Evolutionary conservation across 2,329 filamentous ascomycete genomes (phyloP).

Genomic region (Bertia moriformis): DNA sequence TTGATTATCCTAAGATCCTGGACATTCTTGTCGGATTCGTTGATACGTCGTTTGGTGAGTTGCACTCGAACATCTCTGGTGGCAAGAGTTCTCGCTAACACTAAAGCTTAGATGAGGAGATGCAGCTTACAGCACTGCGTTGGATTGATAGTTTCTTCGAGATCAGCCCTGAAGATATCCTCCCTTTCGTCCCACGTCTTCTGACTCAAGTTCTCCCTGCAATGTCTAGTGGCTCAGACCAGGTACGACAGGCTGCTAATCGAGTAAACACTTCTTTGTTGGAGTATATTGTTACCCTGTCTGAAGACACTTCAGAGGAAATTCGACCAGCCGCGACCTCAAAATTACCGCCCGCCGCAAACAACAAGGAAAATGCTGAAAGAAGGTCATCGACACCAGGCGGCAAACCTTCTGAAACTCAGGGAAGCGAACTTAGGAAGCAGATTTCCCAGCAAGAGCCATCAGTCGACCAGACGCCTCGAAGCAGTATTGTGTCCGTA

Average conservation of each 20-base stretch:
- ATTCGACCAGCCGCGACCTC: conserved; percentile 9
- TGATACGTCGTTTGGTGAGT: conserved; percentile 62
- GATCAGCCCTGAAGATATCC: conserved; percentile 90
- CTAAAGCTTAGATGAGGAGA: conserved; percentile 63
- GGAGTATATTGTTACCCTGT: conserved; percentile 84
- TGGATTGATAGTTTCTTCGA: conserved; percentile 97
- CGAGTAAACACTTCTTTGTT: conserved; percentile 83
- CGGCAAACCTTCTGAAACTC: conserved; percentile 18
- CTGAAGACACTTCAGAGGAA: conserved; percentile 45
- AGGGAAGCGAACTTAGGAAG: conserved; percentile 37
- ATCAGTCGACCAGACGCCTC: conserved; percentile 26
- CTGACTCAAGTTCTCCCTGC: conserved; percentile 83
- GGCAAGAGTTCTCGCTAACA: not conserved
- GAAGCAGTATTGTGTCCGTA: conserved; percentile 24
- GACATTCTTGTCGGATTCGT: conserved; percentile 84
- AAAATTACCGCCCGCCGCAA: conserved; percentile 8
- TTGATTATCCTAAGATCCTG: conserved; percentile 82
- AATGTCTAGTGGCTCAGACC: conserved; percentile 81
- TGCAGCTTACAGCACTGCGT: conserved; percentile 74
- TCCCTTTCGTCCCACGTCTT: conserved; percentile 85
- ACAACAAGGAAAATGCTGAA: not conserved
- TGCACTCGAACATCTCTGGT: not conserved
- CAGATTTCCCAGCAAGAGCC: conserved; percentile 33
- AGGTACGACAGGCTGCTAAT: conserved; percentile 74
- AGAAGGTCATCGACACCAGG: not conserved